A percentile compares a stretch with the other conserved stretches of the same genome.
These are phyloP conservation scores for Endogone sp. DNA, from an alignment of 192 early-diverging fungal species.

Conservation along the genomic window DNA sequence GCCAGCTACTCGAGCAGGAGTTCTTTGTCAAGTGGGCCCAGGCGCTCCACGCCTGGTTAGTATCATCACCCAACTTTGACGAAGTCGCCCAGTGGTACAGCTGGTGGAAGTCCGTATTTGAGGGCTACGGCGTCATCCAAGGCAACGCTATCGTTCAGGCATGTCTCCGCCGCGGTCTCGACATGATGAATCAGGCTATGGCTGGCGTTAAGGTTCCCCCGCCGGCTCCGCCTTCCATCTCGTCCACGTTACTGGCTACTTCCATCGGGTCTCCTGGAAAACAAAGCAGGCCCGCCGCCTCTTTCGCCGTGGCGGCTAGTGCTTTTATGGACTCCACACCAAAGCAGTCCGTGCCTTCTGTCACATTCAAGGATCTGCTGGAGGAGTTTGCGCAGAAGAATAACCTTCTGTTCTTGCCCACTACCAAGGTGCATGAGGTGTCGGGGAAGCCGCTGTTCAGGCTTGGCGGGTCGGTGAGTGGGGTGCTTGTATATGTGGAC, in stretches of 20 bases:
- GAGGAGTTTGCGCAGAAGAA: conserved; percentile 49
- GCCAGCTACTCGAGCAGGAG: conserved; percentile 64
- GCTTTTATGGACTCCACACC: too few relatives aligned
- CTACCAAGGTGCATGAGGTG: conserved; percentile 40
- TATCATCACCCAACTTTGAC: conserved; percentile 42
- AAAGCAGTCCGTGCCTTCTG: conserved; percentile 4
- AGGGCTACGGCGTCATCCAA: conserved; percentile 10
- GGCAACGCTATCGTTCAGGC: conserved; percentile 37
- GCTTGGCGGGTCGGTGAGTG: conserved; percentile 44
- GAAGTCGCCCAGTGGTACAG: conserved; percentile 70
- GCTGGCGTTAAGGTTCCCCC: conserved; percentile 10
- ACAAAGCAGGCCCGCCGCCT: too few relatives aligned
- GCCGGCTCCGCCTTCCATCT: too few relatives aligned
- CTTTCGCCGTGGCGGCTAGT: background rate
- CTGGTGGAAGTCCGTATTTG: conserved; percentile 59
- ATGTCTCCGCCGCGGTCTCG: conserved; percentile 62
- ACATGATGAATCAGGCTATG: conserved; percentile 58
- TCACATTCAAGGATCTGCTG: conserved; percentile 55
- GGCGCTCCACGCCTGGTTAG: conserved; percentile 68
- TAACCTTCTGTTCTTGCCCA: conserved; percentile 51
- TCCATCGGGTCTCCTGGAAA: too few relatives aligned
- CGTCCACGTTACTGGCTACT: too few relatives aligned
- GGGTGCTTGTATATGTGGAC: conserved; percentile 55
- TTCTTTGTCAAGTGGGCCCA: conserved; percentile 80
- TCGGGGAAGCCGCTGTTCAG: conserved; percentile 55